Evolutionary conservation across 768 basidiomycete genomes (phyloP), one percentile per base, ranked within the genome.

Genomic region (Trametes coccinea): DNA sequence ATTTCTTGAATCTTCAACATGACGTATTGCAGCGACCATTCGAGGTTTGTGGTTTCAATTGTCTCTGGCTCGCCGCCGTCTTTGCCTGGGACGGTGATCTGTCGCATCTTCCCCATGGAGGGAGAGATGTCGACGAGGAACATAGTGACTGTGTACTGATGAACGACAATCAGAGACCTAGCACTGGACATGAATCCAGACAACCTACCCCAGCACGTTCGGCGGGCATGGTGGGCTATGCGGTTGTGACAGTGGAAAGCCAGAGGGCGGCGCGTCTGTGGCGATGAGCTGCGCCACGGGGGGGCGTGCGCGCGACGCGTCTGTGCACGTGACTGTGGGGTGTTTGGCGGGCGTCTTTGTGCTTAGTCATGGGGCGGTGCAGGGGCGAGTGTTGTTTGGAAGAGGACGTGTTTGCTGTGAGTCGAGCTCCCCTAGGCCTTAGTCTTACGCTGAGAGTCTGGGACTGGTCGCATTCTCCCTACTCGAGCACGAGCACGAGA

Each of bases 1-100:
- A 96, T 94, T 62, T 95, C 91, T 71, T 96, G 93, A 37, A 95
- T 83, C 73, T 94, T 94, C 65, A 93, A 82, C 72, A 92, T 93
- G 14, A 92, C 91, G 70, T 88, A 97, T 70, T 93, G 90, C 47
- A 96, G 79, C 1, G 84, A 81, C 83, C 90, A 89, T 68, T 92
- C 84, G 31, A 98, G 79, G 71, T 92, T 89, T 6, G 90, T 85
- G 75, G 89, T 86, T 66, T 90, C 80, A 40, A 80, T 75, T 13
- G 78, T 75, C 47, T 76, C 77, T 39, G 74, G 68, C 64, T 86
- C 81, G 49, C 83, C 84, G 40, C 82, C 75, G 17, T 53, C 48
- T 11, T 82, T 75, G 29, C 81, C 82, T 4, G 85, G 78, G 27
- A 88, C 70, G 43, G 87, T 78, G 43, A 93, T 80, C 0, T 77